Evolutionary conservation across 208 protist genomes (phyloP).

Genomic region (Angomonas ambiguus): DNA sequence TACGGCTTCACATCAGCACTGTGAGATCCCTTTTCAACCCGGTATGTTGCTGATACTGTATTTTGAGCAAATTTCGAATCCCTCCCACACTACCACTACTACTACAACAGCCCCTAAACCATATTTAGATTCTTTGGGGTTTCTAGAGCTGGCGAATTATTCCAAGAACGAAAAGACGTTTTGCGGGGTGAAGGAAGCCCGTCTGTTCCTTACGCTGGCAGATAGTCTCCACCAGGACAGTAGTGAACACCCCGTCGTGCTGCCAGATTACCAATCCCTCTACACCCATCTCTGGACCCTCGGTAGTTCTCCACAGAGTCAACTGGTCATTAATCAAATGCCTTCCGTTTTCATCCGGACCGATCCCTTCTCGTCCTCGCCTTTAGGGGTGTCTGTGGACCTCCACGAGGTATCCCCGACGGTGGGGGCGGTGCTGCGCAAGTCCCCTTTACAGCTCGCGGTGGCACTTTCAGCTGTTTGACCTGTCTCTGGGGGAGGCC

Average conservation of each 20-base stretch:
- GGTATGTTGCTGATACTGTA: slow-evolving; percentile 54
- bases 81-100: too few relatives aligned
- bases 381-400: too few relatives aligned
- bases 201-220: slow-evolving; percentile 41
- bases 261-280: neutral
- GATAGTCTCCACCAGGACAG: neutral
- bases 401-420: neutral
- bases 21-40: slow-evolving; percentile 37
- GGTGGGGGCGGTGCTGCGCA: neutral
- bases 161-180: slow-evolving; percentile 51
- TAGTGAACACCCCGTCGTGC: too few relatives aligned
- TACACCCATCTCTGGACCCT: neutral
- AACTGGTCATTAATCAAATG: too few relatives aligned
- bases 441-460: slow-evolving; percentile 16
- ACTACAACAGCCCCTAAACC: too few relatives aligned
- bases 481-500: slow-evolving; percentile 33
- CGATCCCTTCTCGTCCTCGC: too few relatives aligned
- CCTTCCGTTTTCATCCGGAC: too few relatives aligned
- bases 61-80: slow-evolving; percentile 32
- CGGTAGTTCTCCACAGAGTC: too few relatives aligned
- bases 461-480: slow-evolving; percentile 66
- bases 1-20: too few relatives aligned
- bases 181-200: slow-evolving; percentile 61
- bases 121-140: slow-evolving; percentile 31
- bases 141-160: slow-evolving; percentile 73